Base-by-base conservation (phyloP, 169 alveolate species). In the Theileria parva region DNA sequence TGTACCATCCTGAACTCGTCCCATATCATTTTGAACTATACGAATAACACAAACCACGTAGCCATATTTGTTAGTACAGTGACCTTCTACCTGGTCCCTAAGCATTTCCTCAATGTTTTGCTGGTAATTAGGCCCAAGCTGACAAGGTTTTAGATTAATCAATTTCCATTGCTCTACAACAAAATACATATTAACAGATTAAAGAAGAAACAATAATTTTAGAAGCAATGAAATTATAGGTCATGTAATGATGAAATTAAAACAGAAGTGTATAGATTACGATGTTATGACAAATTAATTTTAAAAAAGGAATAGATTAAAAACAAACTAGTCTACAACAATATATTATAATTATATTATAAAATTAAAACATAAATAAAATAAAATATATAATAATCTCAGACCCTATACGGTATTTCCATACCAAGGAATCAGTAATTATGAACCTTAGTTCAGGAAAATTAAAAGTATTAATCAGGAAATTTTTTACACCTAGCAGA, bases 1-100 rank as follows among this genome's bases (percentile, higher is more conserved):
- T 1, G 97, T 95, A 23, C 97, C 96, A 63, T 95, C 97, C 78
- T 95, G 97, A 21, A 95, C 95, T n/a, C 97, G 75, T 12, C 97
- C 97, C 27, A 95, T 93, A 37, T 94, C 95, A 66, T 88, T 83
- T 59, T 93, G 95, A 28, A 95, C 87, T n/a, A 94, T 92, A 21
- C 96, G 93, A 53, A 95, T 92, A 9, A 95, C 97, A 74, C 97
- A 95, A 19, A 95, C 94, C 17, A 94, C 93, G 65, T 94, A 95
- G 2, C 97, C 97, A 85, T 76, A 86, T 73, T 88, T 81, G 7
- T 92, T 88, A 68, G 86, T 85, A 44, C 95, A 87, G 66, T 93
- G 96, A 11, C 97, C 97, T 64, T 95, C 97, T 55, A 95, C 97
- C 78, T 93, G 94, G 72, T 91, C 93, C 48, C 96, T 74, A 65